phyloP scores from a whole-genome alignment of 495 filamentous ascomycete species.

The Amorphotheca resinae region DNA sequence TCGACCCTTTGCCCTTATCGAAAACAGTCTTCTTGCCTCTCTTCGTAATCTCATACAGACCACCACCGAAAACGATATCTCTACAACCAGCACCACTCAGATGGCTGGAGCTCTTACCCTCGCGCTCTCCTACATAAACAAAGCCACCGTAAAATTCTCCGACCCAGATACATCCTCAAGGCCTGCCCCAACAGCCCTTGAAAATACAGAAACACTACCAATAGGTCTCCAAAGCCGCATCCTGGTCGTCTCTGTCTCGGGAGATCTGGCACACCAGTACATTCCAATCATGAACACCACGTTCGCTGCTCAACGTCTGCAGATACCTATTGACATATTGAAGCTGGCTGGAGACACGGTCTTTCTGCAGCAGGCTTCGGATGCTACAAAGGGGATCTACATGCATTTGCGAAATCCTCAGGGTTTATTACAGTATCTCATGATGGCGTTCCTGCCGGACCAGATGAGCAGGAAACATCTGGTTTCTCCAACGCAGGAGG shows the following conservation, averaged over 20 bases:
- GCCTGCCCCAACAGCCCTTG: conserved; percentile 22
- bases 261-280: conserved; percentile 78
- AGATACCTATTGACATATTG: conserved; percentile 81
- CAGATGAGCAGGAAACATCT: conserved; percentile 51
- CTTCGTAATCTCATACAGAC: conserved; percentile 54
- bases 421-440: conserved; percentile 78
- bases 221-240: conserved; percentile 67
- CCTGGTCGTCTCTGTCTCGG: conserved; percentile 68
- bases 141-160: conserved; percentile 29
- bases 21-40: conserved; percentile 59
- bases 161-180: conserved; percentile 21
- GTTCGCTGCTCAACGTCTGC: conserved; percentile 79
- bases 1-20: conserved; percentile 76
- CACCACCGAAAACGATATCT: conserved; percentile 48
- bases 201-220: conserved; percentile 23
- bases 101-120: conserved; percentile 86
- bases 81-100: conserved; percentile 55
- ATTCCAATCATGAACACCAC: conserved; percentile 97
- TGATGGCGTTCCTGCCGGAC: conserved; percentile 87
- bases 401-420: conserved; percentile 53
- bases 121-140: conserved; percentile 79
- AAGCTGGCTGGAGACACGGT: conserved; percentile 75
- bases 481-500: conserved; percentile 64
- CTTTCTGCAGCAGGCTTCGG: conserved; percentile 89
- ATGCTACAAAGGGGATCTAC: conserved; percentile 82